Conservation (phyloP, 352 stramenopile genomes). For the Phytophthora pisi region DNA sequence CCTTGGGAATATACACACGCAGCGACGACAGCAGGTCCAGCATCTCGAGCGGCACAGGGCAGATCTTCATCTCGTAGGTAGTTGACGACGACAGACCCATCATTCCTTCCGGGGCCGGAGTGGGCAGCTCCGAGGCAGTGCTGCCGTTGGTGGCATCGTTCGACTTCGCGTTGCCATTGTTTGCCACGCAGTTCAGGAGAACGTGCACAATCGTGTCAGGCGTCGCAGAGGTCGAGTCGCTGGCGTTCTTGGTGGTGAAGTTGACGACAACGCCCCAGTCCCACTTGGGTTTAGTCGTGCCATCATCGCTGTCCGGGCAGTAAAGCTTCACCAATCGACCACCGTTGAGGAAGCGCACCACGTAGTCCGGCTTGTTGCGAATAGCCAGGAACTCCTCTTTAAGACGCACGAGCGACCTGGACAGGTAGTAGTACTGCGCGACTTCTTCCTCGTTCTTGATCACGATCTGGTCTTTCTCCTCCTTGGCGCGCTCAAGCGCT, state of each 20-base stretch:
- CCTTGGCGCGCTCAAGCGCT: conserved; percentile 76
- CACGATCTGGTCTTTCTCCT: conserved; percentile 88
- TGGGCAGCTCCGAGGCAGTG: conserved; percentile 46
- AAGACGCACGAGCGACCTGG: conserved; percentile 91
- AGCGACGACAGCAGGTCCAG: conserved; percentile 80
- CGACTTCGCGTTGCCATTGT: conserved; percentile 27
- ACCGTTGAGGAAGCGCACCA: conserved; percentile 94
- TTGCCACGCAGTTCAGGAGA: conserved; percentile 69
- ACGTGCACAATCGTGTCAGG: conserved; percentile 82
- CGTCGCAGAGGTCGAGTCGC: conserved; percentile 60
- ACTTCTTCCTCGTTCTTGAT: conserved; percentile 92
- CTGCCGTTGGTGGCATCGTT: conserved; percentile 37
- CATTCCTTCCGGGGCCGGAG: conserved; percentile 58
- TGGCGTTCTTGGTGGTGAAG: conserved; percentile 82
- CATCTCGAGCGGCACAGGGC: conserved; percentile 78
- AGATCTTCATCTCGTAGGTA: conserved; percentile 86
- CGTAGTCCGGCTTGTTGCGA: conserved; percentile 91
- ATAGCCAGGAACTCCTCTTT: conserved; percentile 93
- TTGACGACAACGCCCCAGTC: conserved; percentile 89
- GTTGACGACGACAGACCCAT: conserved; percentile 59
- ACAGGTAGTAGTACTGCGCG: conserved; percentile 90
- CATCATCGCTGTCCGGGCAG: conserved; percentile 51
- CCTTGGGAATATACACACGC: conserved; percentile 87
- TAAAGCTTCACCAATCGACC: conserved; percentile 92
- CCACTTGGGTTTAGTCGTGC: conserved; percentile 57